Evolutionary conservation across 768 basidiomycete species (phyloP).

Genomic region (Tricholoma saponaceum): DNA sequence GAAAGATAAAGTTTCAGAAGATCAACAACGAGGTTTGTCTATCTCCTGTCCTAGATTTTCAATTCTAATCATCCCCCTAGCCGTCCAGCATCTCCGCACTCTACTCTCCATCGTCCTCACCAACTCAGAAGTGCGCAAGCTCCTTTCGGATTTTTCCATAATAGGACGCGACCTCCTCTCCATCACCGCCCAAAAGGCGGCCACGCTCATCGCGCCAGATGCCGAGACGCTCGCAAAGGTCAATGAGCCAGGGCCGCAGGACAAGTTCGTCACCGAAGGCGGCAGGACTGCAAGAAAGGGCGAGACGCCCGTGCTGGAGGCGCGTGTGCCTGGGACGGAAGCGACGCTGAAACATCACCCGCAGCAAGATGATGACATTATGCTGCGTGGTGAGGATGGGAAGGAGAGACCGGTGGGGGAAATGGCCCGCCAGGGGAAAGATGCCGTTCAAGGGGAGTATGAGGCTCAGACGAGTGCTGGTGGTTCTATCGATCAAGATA

Average conservation of each 20-base stretch:
- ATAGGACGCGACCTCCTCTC: conserved; percentile 85
- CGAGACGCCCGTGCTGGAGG: conserved; percentile 33
- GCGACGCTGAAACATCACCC: conserved; percentile 40
- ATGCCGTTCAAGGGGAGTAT: conserved; percentile 5
- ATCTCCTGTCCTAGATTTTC: background rate
- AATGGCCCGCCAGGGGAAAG: conserved; percentile 12
- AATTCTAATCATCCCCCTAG: conserved; percentile 29
- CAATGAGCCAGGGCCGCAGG: conserved; percentile 64
- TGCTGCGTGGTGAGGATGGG: conserved; percentile 28
- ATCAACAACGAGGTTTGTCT: conserved; percentile 56
- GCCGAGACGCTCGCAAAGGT: conserved; percentile 58
- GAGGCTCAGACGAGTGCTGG: conserved; percentile 2
- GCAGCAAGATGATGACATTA: conserved; percentile 35
- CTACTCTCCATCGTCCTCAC: conserved; percentile 83
- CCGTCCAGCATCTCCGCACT: conserved; percentile 83
- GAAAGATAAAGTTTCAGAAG: conserved; percentile 49
- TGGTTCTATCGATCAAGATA: conserved; percentile 3
- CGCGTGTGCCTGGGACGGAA: conserved; percentile 27
- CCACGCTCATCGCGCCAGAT: conserved; percentile 62
- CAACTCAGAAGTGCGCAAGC: conserved; percentile 91
- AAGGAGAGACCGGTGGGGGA: conserved; percentile 25
- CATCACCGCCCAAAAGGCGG: conserved; percentile 65
- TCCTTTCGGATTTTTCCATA: conserved; percentile 71
- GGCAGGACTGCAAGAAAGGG: conserved; percentile 24
- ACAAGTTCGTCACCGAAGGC: conserved; percentile 57